These are phyloP conservation scores for Penicillium pancosmium DNA, from an alignment of 495 filamentous ascomycete species.

Conservation along the genomic window DNA sequence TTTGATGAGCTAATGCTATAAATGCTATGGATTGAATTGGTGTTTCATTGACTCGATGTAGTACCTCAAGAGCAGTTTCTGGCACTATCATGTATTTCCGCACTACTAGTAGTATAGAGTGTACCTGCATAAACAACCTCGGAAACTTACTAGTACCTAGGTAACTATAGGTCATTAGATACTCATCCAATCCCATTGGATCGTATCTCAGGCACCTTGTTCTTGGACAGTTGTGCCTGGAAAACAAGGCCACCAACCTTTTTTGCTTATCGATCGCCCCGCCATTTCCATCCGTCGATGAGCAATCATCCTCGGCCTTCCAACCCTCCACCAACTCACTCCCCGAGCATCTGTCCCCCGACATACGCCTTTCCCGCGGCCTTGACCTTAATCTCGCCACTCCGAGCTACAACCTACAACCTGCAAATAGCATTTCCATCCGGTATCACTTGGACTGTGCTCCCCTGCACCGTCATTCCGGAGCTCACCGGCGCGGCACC, in stretches of 20 bases:
- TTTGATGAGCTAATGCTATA: slow-evolving; percentile 11
- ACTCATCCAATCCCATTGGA: neutral
- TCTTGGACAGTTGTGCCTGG: neutral
- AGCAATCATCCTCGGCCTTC: neutral
- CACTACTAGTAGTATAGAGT: no score
- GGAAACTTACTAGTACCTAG: neutral
- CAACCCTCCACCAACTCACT: neutral
- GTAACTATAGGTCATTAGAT: neutral
- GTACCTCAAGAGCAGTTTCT: no score
- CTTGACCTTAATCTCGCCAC: no score
- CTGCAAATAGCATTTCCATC: slow-evolving; percentile 1
- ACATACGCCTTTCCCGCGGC: neutral
- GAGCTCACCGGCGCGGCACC: slow-evolving; percentile 7
- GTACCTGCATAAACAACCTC: neutral
- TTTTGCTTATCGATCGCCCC: neutral
- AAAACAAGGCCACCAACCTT: neutral
- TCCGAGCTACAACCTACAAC: neutral
- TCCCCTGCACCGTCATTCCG: neutral
- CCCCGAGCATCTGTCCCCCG: neutral
- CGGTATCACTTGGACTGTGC: neutral
- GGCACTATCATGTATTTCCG: no score
- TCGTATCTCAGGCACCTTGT: neutral
- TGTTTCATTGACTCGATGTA: no score
- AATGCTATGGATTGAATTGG: slow-evolving; percentile 1
- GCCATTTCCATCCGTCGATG: neutral